Evolutionary conservation across 1,284 basidiomycete genomes (phyloP).

Genomic region (Cryptococcus deneoformans): DNA sequence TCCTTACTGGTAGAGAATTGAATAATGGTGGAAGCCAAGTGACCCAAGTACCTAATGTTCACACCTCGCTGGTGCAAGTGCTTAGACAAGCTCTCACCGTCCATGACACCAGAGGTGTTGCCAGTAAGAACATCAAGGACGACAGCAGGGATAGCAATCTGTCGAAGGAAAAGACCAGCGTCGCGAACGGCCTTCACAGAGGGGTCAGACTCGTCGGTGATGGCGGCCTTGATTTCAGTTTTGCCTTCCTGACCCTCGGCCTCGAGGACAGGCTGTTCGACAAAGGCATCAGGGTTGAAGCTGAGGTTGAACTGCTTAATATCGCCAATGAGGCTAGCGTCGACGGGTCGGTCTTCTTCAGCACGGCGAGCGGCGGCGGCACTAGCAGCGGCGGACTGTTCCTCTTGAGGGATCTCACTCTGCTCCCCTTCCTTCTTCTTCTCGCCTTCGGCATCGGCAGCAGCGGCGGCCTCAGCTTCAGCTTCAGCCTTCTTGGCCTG

Average conservation of each 20-base stretch:
- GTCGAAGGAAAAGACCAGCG: conserved; percentile 54
- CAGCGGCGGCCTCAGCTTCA: background rate
- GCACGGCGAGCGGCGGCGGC: conserved; percentile 28
- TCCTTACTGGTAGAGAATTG: conserved; percentile 45
- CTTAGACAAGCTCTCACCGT: conserved; percentile 54
- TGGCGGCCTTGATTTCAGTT: conserved; percentile 26
- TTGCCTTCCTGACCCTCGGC: conserved; percentile 12
- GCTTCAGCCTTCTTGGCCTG: conserved; percentile 9
- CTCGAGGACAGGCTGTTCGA: conserved; percentile 46
- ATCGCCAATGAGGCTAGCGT: conserved; percentile 19
- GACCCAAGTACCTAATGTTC: conserved; percentile 59
- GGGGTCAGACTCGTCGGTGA: conserved; percentile 53
- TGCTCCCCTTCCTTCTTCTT: conserved; percentile 16
- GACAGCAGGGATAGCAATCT: conserved; percentile 51
- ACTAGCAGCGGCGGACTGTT: conserved; percentile 26
- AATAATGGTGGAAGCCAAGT: conserved; percentile 49
- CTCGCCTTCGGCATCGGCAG: conserved; percentile 12
- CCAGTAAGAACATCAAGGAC: conserved; percentile 54
- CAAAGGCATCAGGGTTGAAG: conserved; percentile 61
- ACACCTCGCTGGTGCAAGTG: conserved; percentile 57
- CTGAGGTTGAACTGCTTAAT: conserved; percentile 53
- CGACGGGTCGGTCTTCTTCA: conserved; percentile 26
- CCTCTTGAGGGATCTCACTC: conserved; percentile 49
- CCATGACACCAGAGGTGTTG: conserved; percentile 51
- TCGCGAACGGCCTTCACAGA: conserved; percentile 56